Base-by-base conservation (phyloP, 2,329 filamentous ascomycete species). In the Alternaria conjuncta region DNA sequence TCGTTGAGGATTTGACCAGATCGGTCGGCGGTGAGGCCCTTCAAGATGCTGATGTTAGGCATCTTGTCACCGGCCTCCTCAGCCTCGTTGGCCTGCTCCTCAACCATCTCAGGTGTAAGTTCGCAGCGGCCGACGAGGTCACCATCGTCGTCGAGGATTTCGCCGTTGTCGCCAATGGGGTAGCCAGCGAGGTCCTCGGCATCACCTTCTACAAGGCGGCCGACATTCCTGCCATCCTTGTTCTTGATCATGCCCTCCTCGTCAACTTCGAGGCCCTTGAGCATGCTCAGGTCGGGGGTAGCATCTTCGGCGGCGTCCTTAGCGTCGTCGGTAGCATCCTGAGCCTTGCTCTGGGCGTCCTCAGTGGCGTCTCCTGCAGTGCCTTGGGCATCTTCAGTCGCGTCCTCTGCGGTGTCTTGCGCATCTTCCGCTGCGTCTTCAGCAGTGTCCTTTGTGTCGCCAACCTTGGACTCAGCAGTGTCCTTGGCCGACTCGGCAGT, bases 121-220 rank as follows among this genome's bases (percentile, higher is more conserved):
- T 86, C 84, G 56, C 84, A 82, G 60, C 84, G 84, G 55, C 86
- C 86, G 51, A 87, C 84, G 23, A 86, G 82, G 66, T 86, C 83
- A 23, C 85, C 86, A 64, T 86, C 83, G 45, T 86, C 84, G 61
- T 87, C 84, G 23, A 87, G 81, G 28, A 87, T 86, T 69, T 86
- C 84, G 61, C 86, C 86, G 13, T 86, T 80, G 41, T 86, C 82
- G 60, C 85, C 84, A 61, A 86, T 85, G 15, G 78, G 79, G 72
- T 86, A 86, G 36, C 84, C 84, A 54, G 78, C 81, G 49, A 86
- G 83, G 64, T 85, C 84, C 72, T 86, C 84, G 21, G 84, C 84
- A 60, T 86, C 84, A 62, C 84, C 84, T 71, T 86, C 84, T 28
- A 82, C 82, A 45, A 86, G 82, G 54, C 80, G 80, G 58, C 83